Evolutionary conservation across 306 rosid genomes (phyloP), one percentile per base, ranked within the genome.

Genomic region (Rosa persica): DNA sequence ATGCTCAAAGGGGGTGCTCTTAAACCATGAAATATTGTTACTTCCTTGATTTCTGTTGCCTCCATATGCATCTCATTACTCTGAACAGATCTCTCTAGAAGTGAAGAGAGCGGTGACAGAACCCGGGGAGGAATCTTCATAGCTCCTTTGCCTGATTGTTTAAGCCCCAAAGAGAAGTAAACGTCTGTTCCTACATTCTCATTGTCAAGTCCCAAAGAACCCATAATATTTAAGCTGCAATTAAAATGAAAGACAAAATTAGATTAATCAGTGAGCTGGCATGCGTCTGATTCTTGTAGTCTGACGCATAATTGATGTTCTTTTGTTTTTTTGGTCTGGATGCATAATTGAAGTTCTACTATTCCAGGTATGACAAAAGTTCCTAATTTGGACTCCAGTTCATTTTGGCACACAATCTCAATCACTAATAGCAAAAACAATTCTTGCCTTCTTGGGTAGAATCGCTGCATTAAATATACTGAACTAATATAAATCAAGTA

Each of bases 1-100:
- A 96, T 87, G 80, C 97, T 88, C 76, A 96, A 73, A 74, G 86
- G 61, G 30, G 99, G 99, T 52, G 91, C 97, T 81, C 91, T 84
- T 80, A 88, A 66, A 69, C 99, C 99, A 58, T 93, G 99, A 77
- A 93, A 96, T 43, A 89, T 86, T 4, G 99, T 93, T 17, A 51
- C 86, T 54, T 89, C 92, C 81, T 89, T 68, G 30, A 79, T 67
- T 60, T 86, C 82, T 46, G 89, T 70, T 49, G 86, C 80, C 69
- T 87, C 97, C 84, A 84, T 57, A 23, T 89, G 83, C 46, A 77
- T 74, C 82, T 96, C 97, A 70, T 87, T 93, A 80, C 84, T 88
- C 78, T 87, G 87, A 80, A 93, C 89, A 5, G 88, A 89, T 87
- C 89, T 88, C 81, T 96, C 97, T 7, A 96, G 85, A 55, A 91